Conservation (phyloP, 2,329 filamentous ascomycete genomes). For the Monosporascus sp. region DNA sequence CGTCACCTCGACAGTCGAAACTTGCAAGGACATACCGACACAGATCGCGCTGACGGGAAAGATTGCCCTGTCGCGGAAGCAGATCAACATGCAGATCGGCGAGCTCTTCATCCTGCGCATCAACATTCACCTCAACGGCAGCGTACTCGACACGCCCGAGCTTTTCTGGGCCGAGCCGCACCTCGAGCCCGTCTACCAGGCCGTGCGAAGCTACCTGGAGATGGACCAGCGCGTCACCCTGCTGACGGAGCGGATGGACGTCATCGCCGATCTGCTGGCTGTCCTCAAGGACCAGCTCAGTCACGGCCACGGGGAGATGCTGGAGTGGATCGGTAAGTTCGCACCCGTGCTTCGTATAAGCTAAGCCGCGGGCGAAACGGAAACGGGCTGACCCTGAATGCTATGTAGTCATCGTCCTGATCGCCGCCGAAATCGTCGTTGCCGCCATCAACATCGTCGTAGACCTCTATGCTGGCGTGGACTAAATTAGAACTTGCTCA, state of each 20-base stretch:
- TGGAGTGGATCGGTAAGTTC: constrained; percentile 80
- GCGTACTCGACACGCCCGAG: constrained; percentile 92
- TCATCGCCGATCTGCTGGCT: constrained; percentile 87
- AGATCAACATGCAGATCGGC: constrained; percentile 99
- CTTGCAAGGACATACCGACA: constrained; percentile 86
- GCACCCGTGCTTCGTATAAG: too few relatives aligned
- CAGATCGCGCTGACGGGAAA: constrained; percentile 91
- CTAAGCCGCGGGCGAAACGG: too few relatives aligned
- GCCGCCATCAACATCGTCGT: constrained; percentile 93
- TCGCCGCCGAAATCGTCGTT: constrained; percentile 91
- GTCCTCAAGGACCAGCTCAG: constrained; percentile 94
- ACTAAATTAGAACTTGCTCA: constrained; percentile 10
- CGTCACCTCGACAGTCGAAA: constrained; percentile 87
- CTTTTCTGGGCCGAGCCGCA: constrained; percentile 98
- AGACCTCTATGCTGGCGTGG: constrained; percentile 66
- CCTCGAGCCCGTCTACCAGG: constrained; percentile 92
- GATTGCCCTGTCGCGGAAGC: constrained; percentile 76
- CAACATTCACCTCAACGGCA: constrained; percentile 96
- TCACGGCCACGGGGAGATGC: constrained; percentile 83
- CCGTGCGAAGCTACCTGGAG: constrained; percentile 90
- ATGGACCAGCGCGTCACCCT: constrained; percentile 94
- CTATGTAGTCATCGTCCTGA: constrained; percentile 76
- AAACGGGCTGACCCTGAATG: neutral
- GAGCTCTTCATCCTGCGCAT: constrained; percentile 97
- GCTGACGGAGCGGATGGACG: constrained; percentile 82